phyloP scores from a whole-genome alignment of 345 rosid genomes.

The Anacardium occidentale region DNA sequence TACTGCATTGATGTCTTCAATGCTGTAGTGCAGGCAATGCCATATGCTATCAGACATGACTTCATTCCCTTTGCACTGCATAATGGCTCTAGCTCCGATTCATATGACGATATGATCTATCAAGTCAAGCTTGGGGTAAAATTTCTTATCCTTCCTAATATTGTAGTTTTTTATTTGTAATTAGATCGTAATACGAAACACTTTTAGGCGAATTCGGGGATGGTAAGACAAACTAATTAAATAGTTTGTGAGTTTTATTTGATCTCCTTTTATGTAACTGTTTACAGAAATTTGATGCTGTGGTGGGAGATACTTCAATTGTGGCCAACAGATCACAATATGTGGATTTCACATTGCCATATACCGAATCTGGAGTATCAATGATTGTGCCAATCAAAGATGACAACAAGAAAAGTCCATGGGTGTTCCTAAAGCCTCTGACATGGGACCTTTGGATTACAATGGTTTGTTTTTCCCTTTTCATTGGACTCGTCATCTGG shows the following conservation, averaged over 20 bases:
- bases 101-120: conserved; percentile 38
- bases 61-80: conserved; percentile 29
- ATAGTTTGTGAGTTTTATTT: no score
- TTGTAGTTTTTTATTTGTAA: no score
- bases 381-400: conserved; percentile 60
- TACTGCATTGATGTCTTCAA: conserved; percentile 46
- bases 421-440: conserved; percentile 69
- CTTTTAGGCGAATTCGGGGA: no score
- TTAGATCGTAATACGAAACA: no score
- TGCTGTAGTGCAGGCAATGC: conserved; percentile 39
- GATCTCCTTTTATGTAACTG: neutral
- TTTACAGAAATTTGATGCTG: conserved; percentile 48
- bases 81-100: conserved; percentile 26
- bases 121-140: conserved; percentile 48
- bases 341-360: conserved; percentile 70
- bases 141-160: neutral
- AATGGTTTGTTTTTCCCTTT: conserved; percentile 44
- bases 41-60: conserved; percentile 44
- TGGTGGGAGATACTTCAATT: conserved; percentile 64
- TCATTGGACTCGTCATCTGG: conserved; percentile 66
- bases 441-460: conserved; percentile 60
- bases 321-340: conserved; percentile 34
- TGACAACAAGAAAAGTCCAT: conserved; percentile 38
- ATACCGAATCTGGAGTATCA: conserved; percentile 59
- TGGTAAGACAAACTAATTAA: no score